Evolutionary conservation across 768 basidiomycete genomes (phyloP), one percentile per base, ranked within the genome.

Genomic region (Termitomyces sp.): DNA sequence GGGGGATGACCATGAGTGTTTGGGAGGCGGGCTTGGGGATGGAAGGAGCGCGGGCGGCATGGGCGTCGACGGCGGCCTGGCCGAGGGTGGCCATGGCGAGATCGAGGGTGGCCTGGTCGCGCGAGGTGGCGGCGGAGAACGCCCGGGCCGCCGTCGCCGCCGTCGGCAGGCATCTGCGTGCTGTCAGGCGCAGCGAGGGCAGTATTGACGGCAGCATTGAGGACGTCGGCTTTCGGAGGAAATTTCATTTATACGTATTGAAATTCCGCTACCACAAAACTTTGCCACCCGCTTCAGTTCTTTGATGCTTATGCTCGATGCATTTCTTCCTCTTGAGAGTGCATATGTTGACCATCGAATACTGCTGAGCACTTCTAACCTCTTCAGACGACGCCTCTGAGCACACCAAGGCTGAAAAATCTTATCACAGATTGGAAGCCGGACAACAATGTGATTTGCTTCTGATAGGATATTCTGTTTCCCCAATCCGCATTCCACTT

Each of bases 1-100:
- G 88, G 3, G 90, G 89, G 17, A 92, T 81, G 63, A 85, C 77
- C 61, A 79, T 76, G 54, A 72, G 61, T 35, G 55, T 58, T 12
- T 59, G 32, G 21, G 16, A 53, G 44, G 14, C 41, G 14, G 7
- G 19, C 11, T 17, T 52, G 48, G 12, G 21, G 56, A 43, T 39
- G 52, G 50, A 27, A 50, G 47, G 35, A 6, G 6, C 17, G 65
- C 54, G 51, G 57, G 25, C 47, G 23, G 45, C 37, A 51, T 54
- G 17, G 37, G 27, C 25, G 47, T 27, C 11, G 34, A 34, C 34
- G 12, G 34, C 34, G 19, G 57, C 19, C 17, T 55, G 25, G 19
- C 65, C 60, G 27, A 71, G 56, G 2, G 49, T 52, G 23, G 41
- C 42, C 32, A 68, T 59, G 30, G 66, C 60, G 11, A 62, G 52